phyloP scores from a whole-genome alignment of 2,329 filamentous ascomycete species.

The Fusarium subglutinans region DNA sequence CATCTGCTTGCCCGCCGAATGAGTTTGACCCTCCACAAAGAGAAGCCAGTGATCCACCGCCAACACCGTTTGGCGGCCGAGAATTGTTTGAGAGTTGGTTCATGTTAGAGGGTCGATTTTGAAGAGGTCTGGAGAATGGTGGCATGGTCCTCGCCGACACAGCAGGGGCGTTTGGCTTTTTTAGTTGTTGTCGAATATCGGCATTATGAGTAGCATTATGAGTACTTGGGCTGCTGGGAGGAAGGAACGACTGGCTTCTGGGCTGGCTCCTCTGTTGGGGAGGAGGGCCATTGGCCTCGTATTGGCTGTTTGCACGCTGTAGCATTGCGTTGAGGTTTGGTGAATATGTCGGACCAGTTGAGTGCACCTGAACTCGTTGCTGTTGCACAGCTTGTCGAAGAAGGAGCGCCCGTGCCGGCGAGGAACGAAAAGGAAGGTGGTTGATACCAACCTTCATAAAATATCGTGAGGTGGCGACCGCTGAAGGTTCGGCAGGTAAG shows the following conservation, averaged over 20 bases:
- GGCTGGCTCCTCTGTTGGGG: slow-evolving; percentile 48
- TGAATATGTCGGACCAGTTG: slow-evolving; percentile 17
- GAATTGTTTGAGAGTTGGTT: slow-evolving; percentile 34
- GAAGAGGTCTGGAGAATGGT: slow-evolving; percentile 40
- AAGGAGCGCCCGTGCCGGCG: slow-evolving; percentile 46
- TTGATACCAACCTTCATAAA: slow-evolving; percentile 51
- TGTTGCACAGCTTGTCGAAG: slow-evolving; percentile 34
- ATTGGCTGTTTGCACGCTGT: slow-evolving; percentile 49
- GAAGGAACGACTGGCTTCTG: slow-evolving; percentile 61
- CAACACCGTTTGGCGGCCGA: slow-evolving; percentile 12
- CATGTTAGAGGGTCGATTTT: slow-evolving; percentile 47
- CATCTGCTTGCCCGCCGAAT: slow-evolving; percentile 50
- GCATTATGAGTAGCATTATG: slow-evolving; percentile 52
- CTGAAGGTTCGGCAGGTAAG: neutral
- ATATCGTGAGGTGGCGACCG: slow-evolving; percentile 7
- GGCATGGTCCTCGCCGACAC: slow-evolving; percentile 53
- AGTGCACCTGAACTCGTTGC: slow-evolving; percentile 39
- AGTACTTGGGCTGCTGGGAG: slow-evolving; percentile 59
- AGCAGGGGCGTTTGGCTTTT: slow-evolving; percentile 53
- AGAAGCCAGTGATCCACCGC: slow-evolving; percentile 49
- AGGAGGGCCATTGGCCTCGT: slow-evolving; percentile 50
- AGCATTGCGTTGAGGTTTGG: slow-evolving; percentile 47
- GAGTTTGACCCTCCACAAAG: slow-evolving; percentile 58
- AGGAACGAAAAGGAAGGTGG: slow-evolving; percentile 48
- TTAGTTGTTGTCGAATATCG: slow-evolving; percentile 62